Conservation (phyloP, 2,329 filamentous ascomycete species). For the Leptoxyphium fumago region DNA sequence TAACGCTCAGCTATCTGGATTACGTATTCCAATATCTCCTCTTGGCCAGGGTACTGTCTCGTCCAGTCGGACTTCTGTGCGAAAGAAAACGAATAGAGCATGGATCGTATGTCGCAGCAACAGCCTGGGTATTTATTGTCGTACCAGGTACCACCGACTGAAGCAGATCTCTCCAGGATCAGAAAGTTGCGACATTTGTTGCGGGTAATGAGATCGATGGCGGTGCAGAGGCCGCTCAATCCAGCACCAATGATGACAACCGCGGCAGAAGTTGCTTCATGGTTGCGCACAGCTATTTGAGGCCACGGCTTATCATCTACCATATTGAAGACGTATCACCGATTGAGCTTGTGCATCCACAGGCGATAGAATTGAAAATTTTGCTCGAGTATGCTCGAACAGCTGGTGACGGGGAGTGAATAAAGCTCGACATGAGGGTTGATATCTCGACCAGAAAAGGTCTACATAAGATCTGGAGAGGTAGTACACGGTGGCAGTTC, state of each 20-base stretch:
- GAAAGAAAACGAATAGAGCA: constrained; percentile 46
- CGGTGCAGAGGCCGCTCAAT: constrained; percentile 36
- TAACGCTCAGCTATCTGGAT: constrained; percentile 38
- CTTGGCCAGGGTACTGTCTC: constrained; percentile 43
- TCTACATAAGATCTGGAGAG: too few species aligned
- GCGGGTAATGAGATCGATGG: constrained; percentile 40
- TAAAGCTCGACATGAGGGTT: too few species aligned
- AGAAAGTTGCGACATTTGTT: constrained; percentile 41
- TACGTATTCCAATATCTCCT: constrained; percentile 45
- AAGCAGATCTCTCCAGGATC: constrained; percentile 41
- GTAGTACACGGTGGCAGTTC: too few species aligned
- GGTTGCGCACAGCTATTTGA: constrained; percentile 32
- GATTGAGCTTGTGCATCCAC: neutral
- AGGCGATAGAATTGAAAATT: neutral
- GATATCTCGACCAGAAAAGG: too few species aligned
- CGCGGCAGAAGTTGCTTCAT: constrained; percentile 36
- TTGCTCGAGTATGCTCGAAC: neutral
- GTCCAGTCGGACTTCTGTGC: constrained; percentile 45
- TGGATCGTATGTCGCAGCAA: constrained; percentile 31
- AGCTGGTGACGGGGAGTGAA: neutral
- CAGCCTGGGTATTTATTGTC: constrained; percentile 32
- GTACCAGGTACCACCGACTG: constrained; percentile 39
- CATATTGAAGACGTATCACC: constrained; percentile 16
- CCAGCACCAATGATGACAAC: constrained; percentile 43
- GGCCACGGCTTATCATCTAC: constrained; percentile 29